Base-by-base conservation (phyloP, 805 yeast genomes). In the Ogataea thermomethanolica region DNA sequence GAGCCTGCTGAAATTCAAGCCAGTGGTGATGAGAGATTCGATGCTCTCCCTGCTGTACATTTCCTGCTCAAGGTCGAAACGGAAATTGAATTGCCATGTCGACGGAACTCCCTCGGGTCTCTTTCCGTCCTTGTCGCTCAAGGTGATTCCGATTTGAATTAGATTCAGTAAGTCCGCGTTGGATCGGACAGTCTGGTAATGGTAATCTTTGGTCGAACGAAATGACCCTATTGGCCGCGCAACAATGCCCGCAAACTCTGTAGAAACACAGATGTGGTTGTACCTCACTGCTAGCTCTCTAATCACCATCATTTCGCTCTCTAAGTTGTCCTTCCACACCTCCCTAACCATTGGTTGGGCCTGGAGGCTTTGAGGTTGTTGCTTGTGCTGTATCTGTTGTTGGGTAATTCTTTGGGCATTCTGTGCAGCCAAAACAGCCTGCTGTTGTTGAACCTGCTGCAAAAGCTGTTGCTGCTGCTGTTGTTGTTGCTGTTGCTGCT, bases 1-100 rank as follows among this genome's bases (percentile, higher is more conserved):
- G 59, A 88, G 90, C 54, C 78, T 73, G 40, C 73, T 78, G 56
- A 91, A 84, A 56, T 89, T 89, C 33, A 89, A 73, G 2, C 97
- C 95, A 2, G 93, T 78, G 53, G 84, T 89, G 14, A 81, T 70
- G 46, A 91, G 68, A 55, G 87, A 74, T 38, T 88, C 87, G 40
- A 89, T 71, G 13, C 91, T 86, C 53, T 90, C 98, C 39, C 79
- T 79, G 15, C 91, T 83, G 50, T 79, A 86, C 96, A 93, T 91
- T 56, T 88, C 93, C 25, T 71, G 67, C 27, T 74, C 70, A 26
- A 85, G 65, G 61, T 85, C 90, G 62, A 89, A 93, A 50, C 74
- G 71, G 67, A 93, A 89, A 62, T 93, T 93, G 67, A 93, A 90
- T 61, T 91, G 97, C 96, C 97, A 93, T n/a, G 96, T 87, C 4